A percentile compares a stretch with the other conserved stretches of the same genome.
Conservation (phyloP, 192 early-diverging fungal species). For the Coemansia sp. region DNA sequence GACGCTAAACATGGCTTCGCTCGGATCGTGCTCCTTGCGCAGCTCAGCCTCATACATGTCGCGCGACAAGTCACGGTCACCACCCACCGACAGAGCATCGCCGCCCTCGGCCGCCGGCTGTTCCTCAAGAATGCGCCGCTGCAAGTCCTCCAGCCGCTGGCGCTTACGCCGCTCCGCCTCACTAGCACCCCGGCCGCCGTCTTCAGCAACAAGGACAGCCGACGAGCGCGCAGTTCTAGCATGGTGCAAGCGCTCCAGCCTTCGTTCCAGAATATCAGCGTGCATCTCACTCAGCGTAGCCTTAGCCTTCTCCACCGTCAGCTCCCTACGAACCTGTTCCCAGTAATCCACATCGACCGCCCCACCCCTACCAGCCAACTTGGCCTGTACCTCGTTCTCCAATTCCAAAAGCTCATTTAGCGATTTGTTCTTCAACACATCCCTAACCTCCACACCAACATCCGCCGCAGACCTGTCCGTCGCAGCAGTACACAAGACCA, state of each 20-base stretch:
- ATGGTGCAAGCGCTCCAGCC: conserved; percentile 67
- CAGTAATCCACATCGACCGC: conserved; percentile 94
- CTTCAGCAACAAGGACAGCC: conserved; percentile 22
- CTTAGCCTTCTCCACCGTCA: conserved; percentile 84
- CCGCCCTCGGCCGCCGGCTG: conserved; percentile 15
- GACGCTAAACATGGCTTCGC: conserved; percentile 79
- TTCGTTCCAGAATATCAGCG: conserved; percentile 67
- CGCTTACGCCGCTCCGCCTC: conserved; percentile 56
- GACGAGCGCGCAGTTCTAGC: conserved; percentile 38
- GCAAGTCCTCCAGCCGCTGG: conserved; percentile 47
- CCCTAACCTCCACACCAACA: conserved; percentile 61
- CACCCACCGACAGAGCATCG: not conserved
- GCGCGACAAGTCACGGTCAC: conserved; percentile 13
- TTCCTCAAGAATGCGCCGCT: conserved; percentile 55
- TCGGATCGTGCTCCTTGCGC: conserved; percentile 71
- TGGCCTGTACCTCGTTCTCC: conserved; percentile 72
- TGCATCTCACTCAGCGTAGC: conserved; percentile 73
- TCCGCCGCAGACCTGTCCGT: conserved; percentile 11
- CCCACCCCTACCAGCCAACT: conserved; percentile 62
- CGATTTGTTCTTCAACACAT: conserved; percentile 72
- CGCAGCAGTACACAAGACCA: conserved; percentile 73
- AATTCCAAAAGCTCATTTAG: conserved; percentile 69
- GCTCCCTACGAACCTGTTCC: conserved; percentile 76
- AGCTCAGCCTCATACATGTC: conserved; percentile 72
- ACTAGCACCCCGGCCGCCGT: conserved; percentile 34